Percentiles rank a stretch among this genome's conserved stretches.
Evolutionary conservation across 75 land plant species (phyloP).

Genomic region (Sequoia sempervirens): DNA sequence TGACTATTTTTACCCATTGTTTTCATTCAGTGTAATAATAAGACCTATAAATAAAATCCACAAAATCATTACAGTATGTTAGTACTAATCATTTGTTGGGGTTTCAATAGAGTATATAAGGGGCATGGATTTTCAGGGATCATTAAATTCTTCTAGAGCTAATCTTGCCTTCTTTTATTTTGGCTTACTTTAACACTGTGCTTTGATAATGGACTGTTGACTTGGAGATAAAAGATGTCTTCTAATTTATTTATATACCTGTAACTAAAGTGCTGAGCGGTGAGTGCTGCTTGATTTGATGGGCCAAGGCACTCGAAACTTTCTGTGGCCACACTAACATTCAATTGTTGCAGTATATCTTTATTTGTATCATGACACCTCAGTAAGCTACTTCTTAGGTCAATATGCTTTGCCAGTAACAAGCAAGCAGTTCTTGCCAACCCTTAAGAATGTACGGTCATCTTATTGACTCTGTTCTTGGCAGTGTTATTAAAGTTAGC

Average conservation of each 20-base stretch:
- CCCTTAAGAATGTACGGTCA: not conserved
- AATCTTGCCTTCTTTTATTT: too few relatives aligned
- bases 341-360: not conserved
- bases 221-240: not conserved
- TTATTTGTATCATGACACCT: not conserved
- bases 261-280: not conserved
- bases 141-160: not conserved
- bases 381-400: not conserved
- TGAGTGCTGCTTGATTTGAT: not conserved
- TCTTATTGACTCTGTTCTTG: not conserved
- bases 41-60: not conserved
- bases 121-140: not conserved
- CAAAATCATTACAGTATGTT: not conserved
- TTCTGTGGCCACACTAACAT: not conserved
- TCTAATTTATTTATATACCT: not conserved
- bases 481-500: not conserved
- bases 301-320: not conserved
- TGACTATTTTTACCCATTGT: not conserved
- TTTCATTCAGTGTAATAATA: not conserved
- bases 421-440: not conserved
- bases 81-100: not conserved
- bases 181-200: not conserved
- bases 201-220: not conserved
- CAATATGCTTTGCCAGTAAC: not conserved
- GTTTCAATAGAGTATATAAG: not conserved